These are phyloP conservation scores for Podospora pseudocomata DNA, from an alignment of 495 filamentous ascomycete genomes.

Conservation along the genomic window DNA sequence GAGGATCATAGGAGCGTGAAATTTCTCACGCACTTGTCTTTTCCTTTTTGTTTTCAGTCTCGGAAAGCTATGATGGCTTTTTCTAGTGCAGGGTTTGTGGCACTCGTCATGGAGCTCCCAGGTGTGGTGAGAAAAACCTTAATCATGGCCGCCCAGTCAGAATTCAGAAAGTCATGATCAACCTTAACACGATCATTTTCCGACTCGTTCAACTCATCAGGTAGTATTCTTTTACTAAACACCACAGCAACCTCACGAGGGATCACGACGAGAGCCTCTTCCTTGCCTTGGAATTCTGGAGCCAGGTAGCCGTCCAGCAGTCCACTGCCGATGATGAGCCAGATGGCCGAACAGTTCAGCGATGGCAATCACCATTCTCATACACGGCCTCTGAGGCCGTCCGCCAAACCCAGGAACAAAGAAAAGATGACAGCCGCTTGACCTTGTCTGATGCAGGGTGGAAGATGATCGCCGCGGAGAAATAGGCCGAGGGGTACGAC, in stretches of 20 bases:
- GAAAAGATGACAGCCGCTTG: background rate
- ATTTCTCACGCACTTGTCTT: no score
- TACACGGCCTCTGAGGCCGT: constrained; percentile 12
- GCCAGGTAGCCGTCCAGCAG: no score
- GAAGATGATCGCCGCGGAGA: constrained; percentile 8
- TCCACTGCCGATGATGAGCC: background rate
- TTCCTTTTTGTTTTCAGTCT: no score
- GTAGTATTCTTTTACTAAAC: no score
- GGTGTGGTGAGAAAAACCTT: no score
- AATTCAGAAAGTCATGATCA: no score
- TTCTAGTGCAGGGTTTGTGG: background rate
- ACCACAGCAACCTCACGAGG: background rate
- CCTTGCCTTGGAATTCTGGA: no score
- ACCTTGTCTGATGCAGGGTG: constrained; percentile 6
- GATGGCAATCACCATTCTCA: constrained; percentile 10
- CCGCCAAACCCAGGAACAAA: constrained; percentile 7
- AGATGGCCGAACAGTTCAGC: background rate
- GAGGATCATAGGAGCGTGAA: background rate
- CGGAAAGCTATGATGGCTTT: background rate
- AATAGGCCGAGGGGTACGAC: constrained; percentile 16
- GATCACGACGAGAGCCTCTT: background rate
- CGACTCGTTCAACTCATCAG: no score
- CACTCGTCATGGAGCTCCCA: background rate
- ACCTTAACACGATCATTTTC: no score
- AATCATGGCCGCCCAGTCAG: no score